Evolutionary conservation across 179 eudicot genomes (phyloP).

Genomic region (Corrigiola litoralis): DNA sequence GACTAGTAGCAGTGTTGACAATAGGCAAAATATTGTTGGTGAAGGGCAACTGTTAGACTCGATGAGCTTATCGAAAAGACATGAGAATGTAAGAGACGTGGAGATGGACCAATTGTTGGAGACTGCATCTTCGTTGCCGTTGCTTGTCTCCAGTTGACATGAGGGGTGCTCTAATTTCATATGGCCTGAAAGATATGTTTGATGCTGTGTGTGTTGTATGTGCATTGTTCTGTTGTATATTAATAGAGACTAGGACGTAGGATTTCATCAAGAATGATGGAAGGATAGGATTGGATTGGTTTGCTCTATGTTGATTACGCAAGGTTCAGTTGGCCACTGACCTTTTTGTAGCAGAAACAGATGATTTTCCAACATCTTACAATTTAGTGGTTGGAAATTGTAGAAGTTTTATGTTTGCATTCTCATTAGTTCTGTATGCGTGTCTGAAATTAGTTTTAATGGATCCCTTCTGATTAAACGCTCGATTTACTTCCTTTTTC

Average conservation of each 20-base stretch:
- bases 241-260: slow-evolving; percentile 8
- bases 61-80: slow-evolving; percentile 23
- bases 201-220: slow-evolving; percentile 11
- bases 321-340: slow-evolving; percentile 26
- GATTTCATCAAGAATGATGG: slow-evolving; percentile 2
- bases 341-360: slow-evolving; percentile 9
- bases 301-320: background rate
- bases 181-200: background rate
- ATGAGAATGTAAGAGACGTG: slow-evolving; percentile 21
- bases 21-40: background rate
- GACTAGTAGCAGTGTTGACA: background rate
- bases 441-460: no score
- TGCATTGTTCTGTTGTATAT: slow-evolving; percentile 10
- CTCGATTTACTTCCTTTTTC: no score
- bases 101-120: slow-evolving; percentile 23
- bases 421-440: background rate
- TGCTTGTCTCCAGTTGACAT: slow-evolving; percentile 29
- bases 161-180: background rate
- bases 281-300: slow-evolving; percentile 6
- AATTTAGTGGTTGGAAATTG: slow-evolving; percentile 4
- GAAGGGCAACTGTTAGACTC: slow-evolving; percentile 10
- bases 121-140: slow-evolving; percentile 26
- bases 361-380: slow-evolving; percentile 9
- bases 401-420: background rate
- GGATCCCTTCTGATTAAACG: no score